Evolutionary conservation across 2,329 filamentous ascomycete genomes (phyloP), one percentile per base, ranked within the genome.

Genomic region (Colletotrichum neosansevieriae): DNA sequence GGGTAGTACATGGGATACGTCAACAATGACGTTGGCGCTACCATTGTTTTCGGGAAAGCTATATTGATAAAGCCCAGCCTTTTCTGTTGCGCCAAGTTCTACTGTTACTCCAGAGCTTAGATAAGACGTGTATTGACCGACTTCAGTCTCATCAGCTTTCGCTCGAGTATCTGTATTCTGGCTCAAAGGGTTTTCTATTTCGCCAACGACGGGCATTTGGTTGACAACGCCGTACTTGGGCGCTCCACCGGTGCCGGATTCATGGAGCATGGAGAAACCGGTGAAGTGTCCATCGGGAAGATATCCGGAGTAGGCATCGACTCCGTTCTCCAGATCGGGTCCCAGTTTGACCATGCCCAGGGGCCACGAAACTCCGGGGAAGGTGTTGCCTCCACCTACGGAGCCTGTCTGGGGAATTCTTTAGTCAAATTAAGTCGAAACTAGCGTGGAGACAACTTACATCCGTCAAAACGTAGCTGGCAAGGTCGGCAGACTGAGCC

Each of bases 171-270:
- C 81, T 38, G 87, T 80, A 70, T 86, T 79, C 70, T 87, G 84
- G 4, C 78, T 81, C 24, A 91, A 77, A 2, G 89, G 88, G 65
- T 91, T 85, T 7, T 71, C 73, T 47, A 89, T 76, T 15, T 74
- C 74, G 0, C 86, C 86, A 0, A 84, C 73, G 1, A 87, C 76
- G 0, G 87, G 88, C 76, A 90, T 81, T 76, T 90, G 88, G 1
- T 86, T 81, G 36, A 90, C 85, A 2, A 91, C 88, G 4, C 90
- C 90, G 69, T 92, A 92, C 75, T 92, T 92, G 1, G 90, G 89
- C 1, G 88, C 88, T 1, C 90, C 90, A 7, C 90, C 90, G 0
- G 89, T 92, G 3, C 89, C 89, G 69, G 85, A 87, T 74, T 91
- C 88, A 71, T 91, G 89, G 73, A 91, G 86, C 84, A 91, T 82